Base-by-base conservation (phyloP, 345 rosid species). In the Syzygium jambos region DNA sequence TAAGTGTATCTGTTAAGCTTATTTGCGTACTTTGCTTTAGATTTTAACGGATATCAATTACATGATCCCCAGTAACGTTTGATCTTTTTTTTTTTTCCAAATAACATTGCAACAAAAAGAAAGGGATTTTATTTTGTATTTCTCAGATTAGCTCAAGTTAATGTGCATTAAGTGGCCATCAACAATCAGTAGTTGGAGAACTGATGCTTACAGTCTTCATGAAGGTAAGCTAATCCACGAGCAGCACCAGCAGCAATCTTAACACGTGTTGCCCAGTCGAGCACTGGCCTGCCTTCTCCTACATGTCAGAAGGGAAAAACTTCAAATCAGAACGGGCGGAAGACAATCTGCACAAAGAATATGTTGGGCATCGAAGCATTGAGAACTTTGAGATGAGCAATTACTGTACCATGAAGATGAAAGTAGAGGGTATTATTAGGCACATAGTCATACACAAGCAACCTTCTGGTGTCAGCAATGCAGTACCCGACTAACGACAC, bases 151-250 rank as follows among this genome's bases (percentile, higher is more conserved):
- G 25, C 25, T 73, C 49, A 34, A 73, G 80, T 46, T 34, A 73
- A 73, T 38, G 80, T 68, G 46, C 46, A 68, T 68, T 61, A 61
- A 61, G 34, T n/a, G 2, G 19, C 73, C 73, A n/a, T 14, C 17
- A 16, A 61, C 38, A 61, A n/a, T 13, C 73, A 34, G 80, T 73
- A 51, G n/a, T 86, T 46, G 61, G 46, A 86, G 77, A 57, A 85
- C 85, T 52, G 30, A 87, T 85, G 89, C 97, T 93, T 91, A 96
- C 99, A 97, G 88, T 95, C 98, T 91, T 97, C 98, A 93, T 97
- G 98, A 87, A 97, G 99, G 93, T 97, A 97, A 91, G 98, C 97
- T 91, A 96, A 86, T 87, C 99, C 99, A 85, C 98, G 99, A 91
- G 98, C 98, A 49, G 98, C 99, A 87, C 99, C 99, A 85, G 91